Conservation (phyloP, 441 rosid genomes). For the Aleurites moluccanus region DNA sequence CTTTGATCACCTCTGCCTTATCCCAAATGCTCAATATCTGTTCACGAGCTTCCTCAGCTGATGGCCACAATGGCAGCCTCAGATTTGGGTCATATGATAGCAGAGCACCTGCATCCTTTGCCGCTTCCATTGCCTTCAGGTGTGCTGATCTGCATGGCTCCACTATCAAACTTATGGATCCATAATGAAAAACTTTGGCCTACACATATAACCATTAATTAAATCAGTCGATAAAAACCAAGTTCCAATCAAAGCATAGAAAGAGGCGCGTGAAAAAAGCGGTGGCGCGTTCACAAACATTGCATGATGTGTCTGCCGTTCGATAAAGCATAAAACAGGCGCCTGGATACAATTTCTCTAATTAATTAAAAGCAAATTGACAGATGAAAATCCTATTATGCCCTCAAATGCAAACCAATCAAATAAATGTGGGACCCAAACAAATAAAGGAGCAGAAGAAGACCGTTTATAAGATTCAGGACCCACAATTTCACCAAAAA, state of each 20-base stretch:
- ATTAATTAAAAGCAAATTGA: neutral
- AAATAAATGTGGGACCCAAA: neutral
- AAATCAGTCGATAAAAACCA: neutral
- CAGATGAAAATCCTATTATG: neutral
- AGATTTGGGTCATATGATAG: constrained; percentile 94
- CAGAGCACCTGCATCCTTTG: constrained; percentile 79
- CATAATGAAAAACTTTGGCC: constrained; percentile 92
- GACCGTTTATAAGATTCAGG: neutral
- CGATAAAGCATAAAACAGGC: no score
- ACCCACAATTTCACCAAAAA: neutral
- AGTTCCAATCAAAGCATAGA: no score
- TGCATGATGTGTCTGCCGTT: neutral
- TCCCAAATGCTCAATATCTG: constrained; percentile 95
- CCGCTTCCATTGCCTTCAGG: constrained; percentile 85
- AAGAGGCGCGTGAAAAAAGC: neutral
- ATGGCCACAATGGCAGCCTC: constrained; percentile 88
- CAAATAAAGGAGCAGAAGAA: neutral
- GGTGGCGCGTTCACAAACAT: neutral
- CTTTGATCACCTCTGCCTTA: constrained; percentile 86
- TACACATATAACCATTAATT: constrained; percentile 12
- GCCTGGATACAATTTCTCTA: neutral
- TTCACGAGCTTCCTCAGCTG: constrained; percentile 71
- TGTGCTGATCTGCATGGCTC: constrained; percentile 99
- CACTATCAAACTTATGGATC: constrained; percentile 93
- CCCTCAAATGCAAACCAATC: neutral